Conservation (phyloP, 2,329 filamentous ascomycete species). For the Aurifilum marmelostoma region DNA sequence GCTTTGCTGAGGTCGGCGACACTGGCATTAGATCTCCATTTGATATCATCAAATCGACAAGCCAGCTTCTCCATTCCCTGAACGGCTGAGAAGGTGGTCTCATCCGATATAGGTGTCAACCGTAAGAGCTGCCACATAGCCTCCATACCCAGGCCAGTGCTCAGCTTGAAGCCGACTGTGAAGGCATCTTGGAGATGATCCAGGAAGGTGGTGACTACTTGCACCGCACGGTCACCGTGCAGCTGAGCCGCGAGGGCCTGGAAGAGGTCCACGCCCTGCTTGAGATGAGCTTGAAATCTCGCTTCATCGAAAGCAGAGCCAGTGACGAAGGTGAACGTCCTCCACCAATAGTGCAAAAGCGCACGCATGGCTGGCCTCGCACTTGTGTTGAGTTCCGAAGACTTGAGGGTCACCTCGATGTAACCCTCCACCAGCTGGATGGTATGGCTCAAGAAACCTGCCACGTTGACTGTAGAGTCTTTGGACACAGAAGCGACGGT, state of each 20-base stretch:
- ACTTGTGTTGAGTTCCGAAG: constrained; percentile 35
- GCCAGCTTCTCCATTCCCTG: constrained; percentile 60
- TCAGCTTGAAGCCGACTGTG: constrained; percentile 70
- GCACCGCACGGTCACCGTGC: constrained; percentile 36
- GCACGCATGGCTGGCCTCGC: constrained; percentile 41
- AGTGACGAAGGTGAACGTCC: constrained; percentile 54
- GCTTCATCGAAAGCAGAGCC: constrained; percentile 60
- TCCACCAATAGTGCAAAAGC: constrained; percentile 58
- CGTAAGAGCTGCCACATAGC: constrained; percentile 73
- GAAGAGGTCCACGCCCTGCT: constrained; percentile 51
- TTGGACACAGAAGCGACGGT: constrained; percentile 60
- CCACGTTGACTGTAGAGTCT: constrained; percentile 62
- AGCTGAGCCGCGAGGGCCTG: constrained; percentile 37
- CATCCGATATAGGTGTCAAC: constrained; percentile 59
- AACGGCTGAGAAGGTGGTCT: constrained; percentile 49
- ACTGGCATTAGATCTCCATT: constrained; percentile 60
- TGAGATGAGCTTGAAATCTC: constrained; percentile 65
- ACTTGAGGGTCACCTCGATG: constrained; percentile 37
- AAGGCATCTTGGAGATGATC: constrained; percentile 60
- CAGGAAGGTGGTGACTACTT: constrained; percentile 46
- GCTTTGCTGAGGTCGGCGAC: constrained; percentile 57
- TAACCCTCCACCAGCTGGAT: constrained; percentile 49
- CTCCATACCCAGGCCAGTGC: constrained; percentile 80
- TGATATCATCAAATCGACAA: constrained; percentile 61
- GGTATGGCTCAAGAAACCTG: constrained; percentile 52